phyloP scores from a whole-genome alignment of 495 filamentous ascomycete genomes.

The Talaromyces trachyspermus region DNA sequence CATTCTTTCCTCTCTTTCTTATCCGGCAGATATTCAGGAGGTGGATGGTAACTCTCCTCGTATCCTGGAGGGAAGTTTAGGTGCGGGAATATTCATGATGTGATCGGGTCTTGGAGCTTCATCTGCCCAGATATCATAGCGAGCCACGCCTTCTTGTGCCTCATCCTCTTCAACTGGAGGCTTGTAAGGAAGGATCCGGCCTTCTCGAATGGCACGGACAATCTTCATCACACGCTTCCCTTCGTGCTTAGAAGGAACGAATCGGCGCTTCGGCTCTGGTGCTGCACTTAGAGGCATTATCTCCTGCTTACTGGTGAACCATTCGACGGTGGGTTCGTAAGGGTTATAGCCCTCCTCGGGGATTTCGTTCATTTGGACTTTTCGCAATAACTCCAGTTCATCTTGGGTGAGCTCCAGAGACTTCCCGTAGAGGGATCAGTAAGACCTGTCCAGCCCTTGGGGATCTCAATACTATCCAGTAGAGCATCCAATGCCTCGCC shows the following conservation, averaged over 20 bases:
- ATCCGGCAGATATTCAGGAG: constrained; percentile 85
- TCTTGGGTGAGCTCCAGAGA: constrained; percentile 80
- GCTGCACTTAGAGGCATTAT: constrained; percentile 91
- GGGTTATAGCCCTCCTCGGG: constrained; percentile 84
- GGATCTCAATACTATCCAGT: constrained; percentile 93
- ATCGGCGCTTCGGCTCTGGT: constrained; percentile 91
- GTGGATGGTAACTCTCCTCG: constrained; percentile 94
- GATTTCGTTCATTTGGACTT: constrained; percentile 85
- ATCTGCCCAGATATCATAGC: constrained; percentile 93
- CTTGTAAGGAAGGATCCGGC: constrained; percentile 86
- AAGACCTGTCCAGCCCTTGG: constrained; percentile 94
- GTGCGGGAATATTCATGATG: constrained; percentile 91
- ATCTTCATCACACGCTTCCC: constrained; percentile 97
- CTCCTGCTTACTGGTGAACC: constrained; percentile 83
- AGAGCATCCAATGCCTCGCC: constrained; percentile 91
- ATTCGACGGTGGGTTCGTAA: constrained; percentile 88
- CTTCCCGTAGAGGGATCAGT: constrained; percentile 90
- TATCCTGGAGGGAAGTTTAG: constrained; percentile 92
- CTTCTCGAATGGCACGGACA: constrained; percentile 89
- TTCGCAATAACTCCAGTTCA: constrained; percentile 80
- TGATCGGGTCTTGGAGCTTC: constrained; percentile 78
- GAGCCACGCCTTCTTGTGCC: constrained; percentile 59
- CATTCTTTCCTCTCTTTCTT: constrained; percentile 78
- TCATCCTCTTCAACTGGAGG: constrained; percentile 68
- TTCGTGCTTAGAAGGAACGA: constrained; percentile 96